A percentile compares a stretch with the other conserved stretches of the same genome.
Evolutionary conservation across 805 yeast genomes (phyloP).

Genomic region (Candida germanica): DNA sequence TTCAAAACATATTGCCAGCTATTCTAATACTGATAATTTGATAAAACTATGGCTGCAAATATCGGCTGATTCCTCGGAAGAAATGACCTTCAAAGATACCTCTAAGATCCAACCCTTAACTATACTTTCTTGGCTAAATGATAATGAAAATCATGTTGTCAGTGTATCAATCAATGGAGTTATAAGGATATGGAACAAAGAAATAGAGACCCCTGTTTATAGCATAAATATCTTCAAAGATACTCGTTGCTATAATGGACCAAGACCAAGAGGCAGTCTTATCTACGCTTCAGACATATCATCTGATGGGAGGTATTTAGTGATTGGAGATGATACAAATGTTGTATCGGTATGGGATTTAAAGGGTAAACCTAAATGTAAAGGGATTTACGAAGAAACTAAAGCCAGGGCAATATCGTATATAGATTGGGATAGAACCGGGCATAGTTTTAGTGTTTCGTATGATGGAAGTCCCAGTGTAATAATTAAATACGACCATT

Average conservation of each 20-base stretch:
- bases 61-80: constrained; percentile 41
- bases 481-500: too few relatives aligned
- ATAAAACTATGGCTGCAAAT: constrained; percentile 76
- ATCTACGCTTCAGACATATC: constrained; percentile 55
- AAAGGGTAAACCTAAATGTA: constrained; percentile 3
- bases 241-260: constrained; percentile 19
- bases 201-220: constrained; percentile 1
- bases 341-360: constrained; percentile 53
- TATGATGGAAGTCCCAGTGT: constrained; percentile 34
- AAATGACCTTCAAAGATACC: constrained; percentile 1
- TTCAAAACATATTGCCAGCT: constrained; percentile 60
- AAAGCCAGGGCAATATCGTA: constrained; percentile 32
- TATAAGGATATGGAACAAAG: constrained; percentile 63
- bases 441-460: constrained; percentile 27
- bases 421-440: constrained; percentile 32
- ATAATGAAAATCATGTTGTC: constrained; percentile 21
- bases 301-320: constrained; percentile 46
- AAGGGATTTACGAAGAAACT: constrained; percentile 6
- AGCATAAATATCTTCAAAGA: constrained; percentile 18
- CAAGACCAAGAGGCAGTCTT: constrained; percentile 28
- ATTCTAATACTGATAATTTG: constrained; percentile 67
- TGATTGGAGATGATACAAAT: constrained; percentile 67
- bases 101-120: constrained; percentile 52
- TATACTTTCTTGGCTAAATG: constrained; percentile 51
- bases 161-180: constrained; percentile 71